Base-by-base conservation (phyloP, 2,329 filamentous ascomycete genomes). In the Clarireedia paspali region DNA sequence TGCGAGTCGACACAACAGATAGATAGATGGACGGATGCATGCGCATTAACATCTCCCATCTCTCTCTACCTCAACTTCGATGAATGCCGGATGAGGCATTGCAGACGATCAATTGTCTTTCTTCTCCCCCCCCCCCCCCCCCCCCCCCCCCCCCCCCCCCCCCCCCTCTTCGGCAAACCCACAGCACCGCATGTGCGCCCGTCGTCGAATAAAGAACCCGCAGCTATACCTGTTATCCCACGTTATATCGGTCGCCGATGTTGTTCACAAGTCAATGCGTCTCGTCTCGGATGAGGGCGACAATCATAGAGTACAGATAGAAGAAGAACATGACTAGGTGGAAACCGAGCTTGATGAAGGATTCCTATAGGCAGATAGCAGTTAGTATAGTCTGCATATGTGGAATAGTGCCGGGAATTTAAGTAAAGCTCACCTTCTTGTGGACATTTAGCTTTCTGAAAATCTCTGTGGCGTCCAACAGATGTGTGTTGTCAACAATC, bases 321-420 rank as follows among this genome's bases (percentile, higher is more conserved):
- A 97, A 99, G 85, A 99, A 99, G 83, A 99, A 99, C 91, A 99
- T 96, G 76, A 99, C 74, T 59, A 99, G 80, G 75, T 99, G 94
- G 81, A 99, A 99, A 56, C 92, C 94, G 45, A 99, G 89, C 79
- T 99, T 99, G 78, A 94, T 86, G 74, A 99, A 99, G 0, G 94
- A 97, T 83, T 99, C 94, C 91, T 96, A 54, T 15, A 15, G 23
- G 10, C 55, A 51, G 20, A 59, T 24, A 34, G 14, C 34, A 5
- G 7, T 30, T 44, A 57, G 39, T 23, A 56, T 51, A 56, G 42
- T 30, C 40, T 47, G 42, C 2, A 6, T 4, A 15, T 14, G 23
- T 6, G 5, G 5, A 34, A 9, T 5, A 23, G 15, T 34, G 45
- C 34, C 27, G 50, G 42, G 39, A 23, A 44, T 6, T 23, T 9